Percentiles rank a stretch among this genome's conserved stretches.
Conservation (phyloP, 2,329 filamentous ascomycete species). For the Amphichorda felina region DNA sequence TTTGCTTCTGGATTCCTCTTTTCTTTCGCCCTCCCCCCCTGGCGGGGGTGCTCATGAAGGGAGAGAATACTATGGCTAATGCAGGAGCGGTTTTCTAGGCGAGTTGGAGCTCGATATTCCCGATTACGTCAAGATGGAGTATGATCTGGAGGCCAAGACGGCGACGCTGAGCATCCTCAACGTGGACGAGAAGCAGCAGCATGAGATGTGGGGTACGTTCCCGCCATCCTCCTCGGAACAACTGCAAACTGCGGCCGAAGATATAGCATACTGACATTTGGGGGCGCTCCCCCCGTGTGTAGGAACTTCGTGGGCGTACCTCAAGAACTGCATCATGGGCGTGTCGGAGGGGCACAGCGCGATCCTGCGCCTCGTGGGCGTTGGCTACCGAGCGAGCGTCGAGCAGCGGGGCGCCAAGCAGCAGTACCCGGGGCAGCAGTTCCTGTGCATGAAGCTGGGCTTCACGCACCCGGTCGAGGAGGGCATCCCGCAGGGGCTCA, state of each 20-base stretch:
- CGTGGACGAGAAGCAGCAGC: constrained; percentile 57
- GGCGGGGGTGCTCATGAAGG: too few relatives aligned
- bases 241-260: constrained; percentile 8
- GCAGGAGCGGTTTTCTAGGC: constrained; percentile 30
- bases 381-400: constrained; percentile 85
- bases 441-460: constrained; percentile 87
- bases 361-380: constrained; percentile 83
- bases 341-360: constrained; percentile 95
- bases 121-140: constrained; percentile 60
- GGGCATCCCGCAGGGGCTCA: constrained; percentile 70
- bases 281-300: not conserved
- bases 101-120: constrained; percentile 70
- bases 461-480: constrained; percentile 95
- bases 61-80: too few relatives aligned
- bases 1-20: constrained; percentile 4
- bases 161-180: constrained; percentile 61
- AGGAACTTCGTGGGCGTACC: constrained; percentile 84
- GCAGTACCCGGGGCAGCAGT: constrained; percentile 72
- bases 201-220: constrained; percentile 84
- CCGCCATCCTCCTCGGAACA: constrained; percentile 1
- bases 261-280: not conserved
- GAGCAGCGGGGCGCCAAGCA: constrained; percentile 65
- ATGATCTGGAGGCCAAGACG: constrained; percentile 51
- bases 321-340: constrained; percentile 83
- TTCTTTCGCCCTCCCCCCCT: not conserved